phyloP scores from a whole-genome alignment of 441 rosid genomes.

The Aleurites moluccanus region DNA sequence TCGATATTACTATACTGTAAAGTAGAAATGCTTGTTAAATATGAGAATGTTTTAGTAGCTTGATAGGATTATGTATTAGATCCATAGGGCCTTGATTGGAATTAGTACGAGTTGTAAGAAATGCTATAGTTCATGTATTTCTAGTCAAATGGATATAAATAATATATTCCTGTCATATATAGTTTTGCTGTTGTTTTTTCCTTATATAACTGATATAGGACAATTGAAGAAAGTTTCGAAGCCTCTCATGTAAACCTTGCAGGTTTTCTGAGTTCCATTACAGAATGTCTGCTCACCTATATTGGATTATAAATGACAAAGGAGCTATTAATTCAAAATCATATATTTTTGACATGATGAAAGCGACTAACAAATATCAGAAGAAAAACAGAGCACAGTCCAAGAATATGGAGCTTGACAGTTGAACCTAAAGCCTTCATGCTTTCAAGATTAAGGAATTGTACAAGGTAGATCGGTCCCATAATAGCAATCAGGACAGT shows the following conservation, averaged over 20 bases:
- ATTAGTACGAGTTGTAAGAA: not conserved
- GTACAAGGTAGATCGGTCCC: slow-evolving; percentile 28
- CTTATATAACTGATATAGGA: not conserved
- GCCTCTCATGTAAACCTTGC: not conserved
- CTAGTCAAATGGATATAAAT: not conserved
- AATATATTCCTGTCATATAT: not conserved
- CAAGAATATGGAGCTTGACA: not conserved
- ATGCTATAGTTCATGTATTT: not conserved
- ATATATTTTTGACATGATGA: not conserved
- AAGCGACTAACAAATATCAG: not conserved
- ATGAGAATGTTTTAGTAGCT: not conserved
- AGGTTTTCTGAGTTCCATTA: not conserved
- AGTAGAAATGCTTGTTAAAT: slow-evolving; percentile 1
- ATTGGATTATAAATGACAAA: not conserved
- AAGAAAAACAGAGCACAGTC: not conserved
- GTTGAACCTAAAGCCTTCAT: too few species aligned
- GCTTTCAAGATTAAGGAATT: not conserved
- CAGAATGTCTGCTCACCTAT: not conserved
- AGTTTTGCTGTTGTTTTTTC: not conserved
- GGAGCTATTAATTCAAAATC: not conserved
- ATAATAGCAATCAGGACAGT: slow-evolving; percentile 27
- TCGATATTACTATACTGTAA: not conserved
- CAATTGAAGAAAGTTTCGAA: not conserved
- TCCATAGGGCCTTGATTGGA: not conserved
- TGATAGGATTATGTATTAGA: not conserved